Conservation (phyloP, 129 eudicot genomes). For the Escallonia herrerae region DNA sequence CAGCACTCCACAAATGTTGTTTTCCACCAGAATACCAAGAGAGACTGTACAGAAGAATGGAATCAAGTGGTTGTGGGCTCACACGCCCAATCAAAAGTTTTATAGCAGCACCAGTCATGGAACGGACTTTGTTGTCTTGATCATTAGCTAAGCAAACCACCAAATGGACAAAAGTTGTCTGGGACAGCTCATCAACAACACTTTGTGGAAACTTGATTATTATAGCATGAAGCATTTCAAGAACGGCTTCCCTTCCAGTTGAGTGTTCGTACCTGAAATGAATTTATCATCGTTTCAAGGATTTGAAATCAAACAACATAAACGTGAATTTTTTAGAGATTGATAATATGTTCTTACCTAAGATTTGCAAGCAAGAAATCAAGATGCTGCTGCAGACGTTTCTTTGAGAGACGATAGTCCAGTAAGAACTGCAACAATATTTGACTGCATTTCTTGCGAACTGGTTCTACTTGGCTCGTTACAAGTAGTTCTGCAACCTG, state of each 20-base stretch:
- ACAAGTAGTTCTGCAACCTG: slow-evolving; percentile 71
- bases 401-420: slow-evolving; percentile 44
- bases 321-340: background rate
- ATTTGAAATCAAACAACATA: background rate
- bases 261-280: slow-evolving; percentile 66
- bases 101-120: slow-evolving; percentile 61
- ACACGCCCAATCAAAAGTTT: slow-evolving; percentile 52
- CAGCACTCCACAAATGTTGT: slow-evolving; percentile 71
- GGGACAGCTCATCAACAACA: slow-evolving; percentile 39
- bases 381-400: slow-evolving; percentile 61
- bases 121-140: slow-evolving; percentile 50
- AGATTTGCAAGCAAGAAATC: slow-evolving; percentile 58
- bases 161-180: slow-evolving; percentile 44
- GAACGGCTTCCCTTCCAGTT: slow-evolving; percentile 78
- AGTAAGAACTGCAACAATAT: slow-evolving; percentile 66
- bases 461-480: slow-evolving; percentile 52
- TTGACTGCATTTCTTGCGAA: slow-evolving; percentile 74
- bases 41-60: slow-evolving; percentile 43
- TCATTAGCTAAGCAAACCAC: slow-evolving; percentile 73
- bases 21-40: slow-evolving; percentile 67
- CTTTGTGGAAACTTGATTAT: slow-evolving; percentile 50
- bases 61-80: slow-evolving; percentile 33
- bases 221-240: slow-evolving; percentile 76
- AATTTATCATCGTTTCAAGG: background rate
- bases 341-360: slow-evolving; percentile 28